Percentiles rank a stretch among this genome's conserved stretches.
These are phyloP conservation scores for Hypomyces rosellus DNA, from an alignment of 2,329 filamentous ascomycete genomes.

Conservation along the genomic window DNA sequence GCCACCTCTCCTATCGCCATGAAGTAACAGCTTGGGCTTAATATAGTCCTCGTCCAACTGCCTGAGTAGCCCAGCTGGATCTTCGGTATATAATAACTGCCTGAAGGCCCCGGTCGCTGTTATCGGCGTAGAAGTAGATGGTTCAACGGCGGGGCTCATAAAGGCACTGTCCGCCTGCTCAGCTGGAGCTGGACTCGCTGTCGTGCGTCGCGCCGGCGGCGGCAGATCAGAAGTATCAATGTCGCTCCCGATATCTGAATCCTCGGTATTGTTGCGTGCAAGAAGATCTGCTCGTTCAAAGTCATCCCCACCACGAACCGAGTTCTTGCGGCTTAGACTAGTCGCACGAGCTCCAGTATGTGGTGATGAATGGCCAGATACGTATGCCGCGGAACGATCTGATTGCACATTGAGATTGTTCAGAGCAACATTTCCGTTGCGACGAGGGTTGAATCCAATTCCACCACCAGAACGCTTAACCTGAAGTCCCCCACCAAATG, in stretches of 20 bases:
- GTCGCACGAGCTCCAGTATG: conserved; percentile 35
- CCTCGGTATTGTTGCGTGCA: conserved; percentile 40
- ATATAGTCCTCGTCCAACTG: conserved; percentile 95
- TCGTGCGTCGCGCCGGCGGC: conserved; percentile 45
- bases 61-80: conserved; percentile 83
- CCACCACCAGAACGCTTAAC: conserved; percentile 72
- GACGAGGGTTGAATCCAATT: conserved; percentile 70
- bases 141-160: conserved; percentile 24
- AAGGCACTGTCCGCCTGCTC: conserved; percentile 24
- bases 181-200: conserved; percentile 19
- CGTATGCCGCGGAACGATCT: conserved; percentile 40
- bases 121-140: conserved; percentile 38
- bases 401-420: conserved; percentile 39
- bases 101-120: conserved; percentile 71
- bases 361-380: conserved; percentile 48
- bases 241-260: conserved; percentile 57
- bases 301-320: conserved; percentile 38
- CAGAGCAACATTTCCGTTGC: conserved; percentile 55
- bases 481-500: conserved; percentile 64
- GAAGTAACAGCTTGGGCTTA: conserved; percentile 82
- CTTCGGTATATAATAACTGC: conserved; percentile 76
- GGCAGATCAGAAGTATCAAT: conserved; percentile 62
- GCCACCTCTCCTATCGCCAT: conserved; percentile 46
- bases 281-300: conserved; percentile 53
- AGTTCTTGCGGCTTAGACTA: conserved; percentile 49